Conservation (phyloP, 768 basidiomycete species). For the Lentinula sp. region DNA sequence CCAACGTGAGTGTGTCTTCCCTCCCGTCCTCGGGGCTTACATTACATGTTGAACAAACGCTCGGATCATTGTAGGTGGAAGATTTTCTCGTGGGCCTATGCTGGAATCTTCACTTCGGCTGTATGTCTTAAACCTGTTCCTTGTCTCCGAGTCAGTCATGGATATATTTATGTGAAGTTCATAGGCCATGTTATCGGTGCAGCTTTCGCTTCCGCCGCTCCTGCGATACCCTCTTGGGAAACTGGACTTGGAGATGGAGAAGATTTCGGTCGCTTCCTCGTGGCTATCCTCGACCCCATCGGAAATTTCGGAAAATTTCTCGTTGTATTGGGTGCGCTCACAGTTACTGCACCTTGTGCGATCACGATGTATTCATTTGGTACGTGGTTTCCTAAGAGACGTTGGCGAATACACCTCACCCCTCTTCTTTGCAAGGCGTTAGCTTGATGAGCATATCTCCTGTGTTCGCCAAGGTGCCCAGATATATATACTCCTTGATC, state of each 20-base stretch:
- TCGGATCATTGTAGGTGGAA: conserved; percentile 28
- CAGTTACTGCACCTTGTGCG: conserved; percentile 68
- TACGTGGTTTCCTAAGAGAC: conserved; percentile 12
- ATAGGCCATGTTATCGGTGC: conserved; percentile 57
- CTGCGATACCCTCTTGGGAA: conserved; percentile 49
- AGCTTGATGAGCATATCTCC: conserved; percentile 63
- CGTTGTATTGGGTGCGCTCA: conserved; percentile 66
- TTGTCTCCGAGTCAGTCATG: not conserved
- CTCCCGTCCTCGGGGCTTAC: not conserved
- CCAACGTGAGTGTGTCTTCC: not conserved
- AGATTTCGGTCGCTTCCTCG: conserved; percentile 59
- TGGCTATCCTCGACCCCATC: conserved; percentile 52
- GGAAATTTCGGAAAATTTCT: conserved; percentile 69
- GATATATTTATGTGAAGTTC: conserved; percentile 14
- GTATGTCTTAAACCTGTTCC: conserved; percentile 28
- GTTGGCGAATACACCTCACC: not conserved
- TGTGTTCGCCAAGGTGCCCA: conserved; percentile 47
- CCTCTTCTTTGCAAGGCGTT: conserved; percentile 26
- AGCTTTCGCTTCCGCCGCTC: conserved; percentile 53
- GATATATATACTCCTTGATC: conserved; percentile 62
- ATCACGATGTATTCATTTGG: conserved; percentile 76
- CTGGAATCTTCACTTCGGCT: conserved; percentile 55
- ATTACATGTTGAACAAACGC: not conserved
- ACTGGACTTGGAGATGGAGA: conserved; percentile 44
- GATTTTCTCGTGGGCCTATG: conserved; percentile 60